Conservation (phyloP, 2,329 filamentous ascomycete genomes). For the Monilinia aucupariae region DNA sequence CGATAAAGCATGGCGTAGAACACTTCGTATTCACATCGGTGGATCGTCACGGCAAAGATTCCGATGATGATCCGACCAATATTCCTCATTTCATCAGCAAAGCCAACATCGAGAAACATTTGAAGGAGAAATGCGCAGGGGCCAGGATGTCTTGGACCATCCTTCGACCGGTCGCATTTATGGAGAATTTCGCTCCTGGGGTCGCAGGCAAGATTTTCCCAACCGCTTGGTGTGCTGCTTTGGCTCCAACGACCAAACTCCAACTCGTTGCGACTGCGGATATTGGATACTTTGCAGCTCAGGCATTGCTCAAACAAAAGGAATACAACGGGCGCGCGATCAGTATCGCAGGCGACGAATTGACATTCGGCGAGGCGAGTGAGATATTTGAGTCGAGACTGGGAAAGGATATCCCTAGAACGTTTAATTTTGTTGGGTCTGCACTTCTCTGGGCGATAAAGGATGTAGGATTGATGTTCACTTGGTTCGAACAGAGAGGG, state of each 20-base stretch:
- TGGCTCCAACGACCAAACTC: conserved; percentile 34
- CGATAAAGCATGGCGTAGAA: conserved; percentile 44
- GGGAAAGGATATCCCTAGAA: conserved; percentile 30
- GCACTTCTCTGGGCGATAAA: conserved; percentile 26
- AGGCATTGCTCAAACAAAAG: conserved; percentile 39
- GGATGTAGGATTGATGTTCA: conserved; percentile 33
- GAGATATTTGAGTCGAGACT: conserved; percentile 32
- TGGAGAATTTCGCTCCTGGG: conserved; percentile 41
- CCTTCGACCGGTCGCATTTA: conserved; percentile 51
- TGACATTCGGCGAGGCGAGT: conserved; percentile 37
- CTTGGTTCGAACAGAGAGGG: conserved; percentile 30
- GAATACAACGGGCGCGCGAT: conserved; percentile 38
- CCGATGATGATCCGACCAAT: conserved; percentile 42
- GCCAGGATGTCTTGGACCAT: conserved; percentile 50
- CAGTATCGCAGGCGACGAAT: conserved; percentile 43
- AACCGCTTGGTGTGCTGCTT: conserved; percentile 33
- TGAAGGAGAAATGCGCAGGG: conserved; percentile 41
- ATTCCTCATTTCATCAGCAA: conserved; percentile 53
- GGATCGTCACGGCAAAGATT: conserved; percentile 47
- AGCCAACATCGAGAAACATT: conserved; percentile 50
- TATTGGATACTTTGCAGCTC: conserved; percentile 43
- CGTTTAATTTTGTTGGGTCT: conserved; percentile 28
- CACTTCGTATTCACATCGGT: conserved; percentile 54
- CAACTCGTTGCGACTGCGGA: conserved; percentile 42
- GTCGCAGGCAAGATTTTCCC: conserved; percentile 29